Evolutionary conservation across 306 rosid species (phyloP), one percentile per base, ranked within the genome.

Genomic region (Fagus sylvatica): DNA sequence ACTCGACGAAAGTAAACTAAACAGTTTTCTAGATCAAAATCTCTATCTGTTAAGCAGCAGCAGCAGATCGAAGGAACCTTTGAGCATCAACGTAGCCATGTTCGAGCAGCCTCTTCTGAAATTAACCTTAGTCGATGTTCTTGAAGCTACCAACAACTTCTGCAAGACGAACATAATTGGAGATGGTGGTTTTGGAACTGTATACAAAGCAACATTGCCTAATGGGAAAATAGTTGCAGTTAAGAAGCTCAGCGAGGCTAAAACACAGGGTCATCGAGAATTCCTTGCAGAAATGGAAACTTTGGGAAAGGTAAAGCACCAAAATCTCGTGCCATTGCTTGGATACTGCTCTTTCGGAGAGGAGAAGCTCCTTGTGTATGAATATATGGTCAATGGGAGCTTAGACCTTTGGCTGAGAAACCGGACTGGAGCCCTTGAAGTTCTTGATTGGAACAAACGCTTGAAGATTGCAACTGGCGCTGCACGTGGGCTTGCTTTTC

Each of bases 241-340:
- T 42, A 96, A 96, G 90, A 96, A 96, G 88, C 91, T 96, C 12
- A 93, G 96, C 9, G 97, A 93, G 77, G 95, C 95, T 16, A 96
- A 96, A 83, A 91, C 96, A 10, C 99, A 96, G 84, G 99, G 99
- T 28, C 90, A 91, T 17, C 90, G 99, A 0, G 99, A 96, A 77
- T 96, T 96, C 69, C 87, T 88, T 17, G 99, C 99, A 2, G 99
- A 96, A 85, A 96, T 96, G 99, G 99, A 96, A 79, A 96, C 99
- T 55, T 76, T 96, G 53, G 99, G 99, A 54, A 96, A 96, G 87
- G 98, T 96, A 59, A 93, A 93, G 86, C 99, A 96, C 82, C 88
- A 85, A 39, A 96, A 96, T 53, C 96, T 96, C 1, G 98, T 96
- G 41, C 81, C 94, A 39, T 74, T 96, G 82, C 94, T 96, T 17